Evolutionary conservation across 768 basidiomycete species (phyloP).

Genomic region (Antrodiella citrinella): DNA sequence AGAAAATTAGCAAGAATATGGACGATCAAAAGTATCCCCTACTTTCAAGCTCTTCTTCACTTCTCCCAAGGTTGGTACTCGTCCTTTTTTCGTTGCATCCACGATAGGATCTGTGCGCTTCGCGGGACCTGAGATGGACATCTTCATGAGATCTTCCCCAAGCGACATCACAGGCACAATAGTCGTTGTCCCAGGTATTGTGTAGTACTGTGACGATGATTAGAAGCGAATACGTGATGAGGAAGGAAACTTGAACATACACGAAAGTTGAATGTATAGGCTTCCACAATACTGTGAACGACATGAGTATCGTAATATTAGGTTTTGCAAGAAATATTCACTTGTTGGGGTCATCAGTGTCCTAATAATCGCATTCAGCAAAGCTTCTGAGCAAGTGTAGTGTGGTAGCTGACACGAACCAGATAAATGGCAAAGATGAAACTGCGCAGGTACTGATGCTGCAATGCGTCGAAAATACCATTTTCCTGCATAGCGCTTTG

Average conservation of each 20-base stretch:
- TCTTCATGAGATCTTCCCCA: constrained; percentile 47
- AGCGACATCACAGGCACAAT: constrained; percentile 69
- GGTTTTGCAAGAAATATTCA: too few species aligned
- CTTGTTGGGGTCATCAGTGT: constrained; percentile 82
- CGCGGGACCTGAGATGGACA: constrained; percentile 38
- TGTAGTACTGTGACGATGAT: constrained; percentile 48
- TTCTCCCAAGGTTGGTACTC: constrained; percentile 65
- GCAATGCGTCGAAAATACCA: constrained; percentile 81
- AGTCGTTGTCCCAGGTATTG: constrained; percentile 48
- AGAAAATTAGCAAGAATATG: background rate
- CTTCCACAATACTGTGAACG: constrained; percentile 63
- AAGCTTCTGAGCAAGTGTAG: background rate
- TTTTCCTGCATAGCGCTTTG: constrained; percentile 46
- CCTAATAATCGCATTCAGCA: constrained; percentile 44
- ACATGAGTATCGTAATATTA: too few species aligned
- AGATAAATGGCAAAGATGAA: constrained; percentile 84
- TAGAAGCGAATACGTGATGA: background rate
- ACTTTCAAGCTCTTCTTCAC: constrained; percentile 82
- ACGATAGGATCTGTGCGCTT: constrained; percentile 46
- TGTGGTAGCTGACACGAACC: too few species aligned
- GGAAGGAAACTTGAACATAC: too few species aligned
- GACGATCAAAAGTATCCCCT: background rate
- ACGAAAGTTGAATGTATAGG: constrained; percentile 83
- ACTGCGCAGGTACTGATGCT: constrained; percentile 76
- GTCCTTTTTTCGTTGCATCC: constrained; percentile 51